A percentile compares a stretch with the other conserved stretches of the same genome.
These are phyloP conservation scores for Cucurbita moschata DNA, from an alignment of 306 rosid species.

Conservation along the genomic window DNA sequence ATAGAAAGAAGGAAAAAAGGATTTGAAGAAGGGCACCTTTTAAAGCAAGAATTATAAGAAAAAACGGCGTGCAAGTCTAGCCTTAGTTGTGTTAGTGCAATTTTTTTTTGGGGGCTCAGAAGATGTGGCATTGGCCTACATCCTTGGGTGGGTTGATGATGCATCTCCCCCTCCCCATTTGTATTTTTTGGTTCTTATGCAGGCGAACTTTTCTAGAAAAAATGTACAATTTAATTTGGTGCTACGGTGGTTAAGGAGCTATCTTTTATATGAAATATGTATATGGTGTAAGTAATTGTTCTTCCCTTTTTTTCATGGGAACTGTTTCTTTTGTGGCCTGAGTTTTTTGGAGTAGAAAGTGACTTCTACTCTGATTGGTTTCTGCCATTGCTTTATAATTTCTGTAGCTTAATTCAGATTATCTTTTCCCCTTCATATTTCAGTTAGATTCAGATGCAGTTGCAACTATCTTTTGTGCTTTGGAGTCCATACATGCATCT, in stretches of 20 bases:
- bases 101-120: neutral
- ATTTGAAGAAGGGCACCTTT: neutral
- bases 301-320: neutral
- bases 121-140: neutral
- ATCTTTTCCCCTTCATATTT: slow-evolving; percentile 19
- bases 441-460: slow-evolving; percentile 74
- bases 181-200: neutral
- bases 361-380: neutral
- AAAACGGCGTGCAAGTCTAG: neutral
- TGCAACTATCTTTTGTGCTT: slow-evolving; percentile 57
- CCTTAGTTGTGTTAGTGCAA: neutral
- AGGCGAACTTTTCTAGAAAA: neutral
- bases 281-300: neutral
- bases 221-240: neutral
- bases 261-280: neutral
- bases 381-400: neutral
- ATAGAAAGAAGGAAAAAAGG: neutral
- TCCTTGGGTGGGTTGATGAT: neutral
- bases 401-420: neutral
- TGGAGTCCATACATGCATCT: slow-evolving; percentile 96
- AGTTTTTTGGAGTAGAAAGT: neutral
- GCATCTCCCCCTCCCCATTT: neutral
- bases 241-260: neutral
- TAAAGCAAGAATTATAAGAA: neutral
- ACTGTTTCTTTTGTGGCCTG: neutral